Base-by-base conservation (phyloP, 1,284 basidiomycete genomes). In the Boletus sp. region DNA sequence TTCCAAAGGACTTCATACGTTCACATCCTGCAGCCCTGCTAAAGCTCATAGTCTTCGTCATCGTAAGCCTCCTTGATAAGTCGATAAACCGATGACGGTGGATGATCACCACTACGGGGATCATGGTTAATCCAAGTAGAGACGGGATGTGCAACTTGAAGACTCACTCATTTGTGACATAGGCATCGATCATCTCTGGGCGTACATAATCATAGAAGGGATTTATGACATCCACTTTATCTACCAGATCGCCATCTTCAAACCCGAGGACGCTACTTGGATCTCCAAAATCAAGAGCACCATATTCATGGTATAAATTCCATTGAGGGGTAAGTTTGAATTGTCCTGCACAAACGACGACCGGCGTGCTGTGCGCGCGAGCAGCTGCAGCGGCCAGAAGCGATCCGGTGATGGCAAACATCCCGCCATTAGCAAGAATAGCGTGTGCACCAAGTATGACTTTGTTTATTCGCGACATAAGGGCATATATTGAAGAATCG, bases 401-500 rank as follows among this genome's bases (percentile, higher is more conserved):
- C 0, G 91, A 85, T 13, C 95, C 95, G 0, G 89, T 81, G 39
- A 89, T 80, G 2, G 91, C 87, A 60, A 96, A 93, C 74, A 97
- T 84, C 2, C 94, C 94, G 17, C 95, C 95, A 64, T 98, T 96
- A 26, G 95, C 94, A 36, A 96, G 82, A 55, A 99, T 89, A 8
- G 89, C 84, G 66, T 97, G 95, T 8, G 94, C 90, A 40, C 92
- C 92, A 41, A 97, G 78, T 53, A 97, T 84, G 55, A 98, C 88
- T 72, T 99, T 99, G 70, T 94, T 96, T 45, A 97, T 91, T 52
- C 95, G 84, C 4, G 95, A 95, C 85, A 99, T 92, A 56, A 99
- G 80, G 12, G 93, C 92, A 66, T 91, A 96, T 65, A 98, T 87
- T 33, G 91, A 91, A 14, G 90, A 91, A 69, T 98, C 95, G 33